Evolutionary conservation across 2,329 filamentous ascomycete species (phyloP).

Genomic region (Colletotrichum liaoningense): DNA sequence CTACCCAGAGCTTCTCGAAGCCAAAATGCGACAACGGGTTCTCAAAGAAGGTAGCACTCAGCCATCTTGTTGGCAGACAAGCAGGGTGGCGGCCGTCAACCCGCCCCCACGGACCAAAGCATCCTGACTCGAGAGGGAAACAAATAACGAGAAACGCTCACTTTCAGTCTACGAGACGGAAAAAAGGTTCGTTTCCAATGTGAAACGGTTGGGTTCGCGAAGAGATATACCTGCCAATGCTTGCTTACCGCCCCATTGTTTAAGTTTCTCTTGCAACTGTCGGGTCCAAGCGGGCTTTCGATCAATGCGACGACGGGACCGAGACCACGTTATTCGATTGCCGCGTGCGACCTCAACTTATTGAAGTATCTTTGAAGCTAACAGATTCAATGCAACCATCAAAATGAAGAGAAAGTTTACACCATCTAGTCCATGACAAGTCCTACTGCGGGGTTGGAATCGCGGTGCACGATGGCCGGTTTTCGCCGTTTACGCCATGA

Average conservation of each 20-base stretch:
- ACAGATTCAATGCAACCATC: neutral
- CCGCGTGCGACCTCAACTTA: neutral
- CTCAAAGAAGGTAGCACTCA: neutral
- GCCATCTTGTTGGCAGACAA: neutral
- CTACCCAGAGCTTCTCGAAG: neutral
- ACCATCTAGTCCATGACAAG: neutral
- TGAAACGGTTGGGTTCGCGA: slow-evolving; percentile 22
- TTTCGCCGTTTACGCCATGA: slow-evolving; percentile 13
- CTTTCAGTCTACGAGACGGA: neutral
- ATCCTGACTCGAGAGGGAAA: slow-evolving; percentile 2
- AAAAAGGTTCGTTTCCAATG: slow-evolving; percentile 18
- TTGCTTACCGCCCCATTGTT: slow-evolving; percentile 1
- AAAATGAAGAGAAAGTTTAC: neutral
- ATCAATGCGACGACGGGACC: slow-evolving; percentile 15
- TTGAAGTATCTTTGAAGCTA: no score
- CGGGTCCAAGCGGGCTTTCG: slow-evolving; percentile 17
- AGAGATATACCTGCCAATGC: neutral
- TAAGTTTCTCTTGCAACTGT: slow-evolving; percentile 2
- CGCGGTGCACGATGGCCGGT: neutral
- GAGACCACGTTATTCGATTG: neutral
- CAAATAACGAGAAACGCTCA: neutral
- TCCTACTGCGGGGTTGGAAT: neutral
- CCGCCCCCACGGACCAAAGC: neutral
- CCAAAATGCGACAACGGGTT: neutral
- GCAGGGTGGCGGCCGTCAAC: neutral